Evolutionary conservation across 768 basidiomycete genomes (phyloP).

Genomic region (Mycena rebaudengoi): DNA sequence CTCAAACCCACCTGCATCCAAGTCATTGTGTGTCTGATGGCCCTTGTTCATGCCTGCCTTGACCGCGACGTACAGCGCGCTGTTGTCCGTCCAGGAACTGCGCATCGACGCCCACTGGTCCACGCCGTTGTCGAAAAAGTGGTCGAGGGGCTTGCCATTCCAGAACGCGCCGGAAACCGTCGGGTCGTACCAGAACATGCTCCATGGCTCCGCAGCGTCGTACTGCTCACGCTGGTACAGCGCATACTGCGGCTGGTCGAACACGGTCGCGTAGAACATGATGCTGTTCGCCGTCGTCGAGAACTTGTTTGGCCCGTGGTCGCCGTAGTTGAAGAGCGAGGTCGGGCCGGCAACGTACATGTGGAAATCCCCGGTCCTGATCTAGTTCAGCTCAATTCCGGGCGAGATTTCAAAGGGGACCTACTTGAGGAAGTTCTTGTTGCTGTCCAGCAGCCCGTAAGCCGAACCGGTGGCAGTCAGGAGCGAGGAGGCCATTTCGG

Average conservation of each 20-base stretch:
- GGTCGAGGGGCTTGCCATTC: conserved; percentile 85
- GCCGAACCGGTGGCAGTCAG: conserved; percentile 86
- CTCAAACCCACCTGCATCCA: too few relatives aligned
- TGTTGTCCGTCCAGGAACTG: conserved; percentile 90
- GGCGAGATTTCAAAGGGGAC: too few relatives aligned
- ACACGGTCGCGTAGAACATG: conserved; percentile 78
- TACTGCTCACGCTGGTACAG: conserved; percentile 92
- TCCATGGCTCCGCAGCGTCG: conserved; percentile 86
- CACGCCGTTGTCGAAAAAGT: conserved; percentile 73
- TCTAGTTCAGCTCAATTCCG: too few relatives aligned
- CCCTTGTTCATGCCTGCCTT: conserved; percentile 83
- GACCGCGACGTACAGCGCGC: conserved; percentile 86
- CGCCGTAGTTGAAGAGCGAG: conserved; percentile 84
- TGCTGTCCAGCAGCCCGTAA: conserved; percentile 74
- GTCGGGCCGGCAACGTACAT: conserved; percentile 88
- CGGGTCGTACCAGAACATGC: conserved; percentile 95
- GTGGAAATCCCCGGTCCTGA: conserved; percentile 89
- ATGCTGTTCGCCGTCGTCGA: conserved; percentile 92
- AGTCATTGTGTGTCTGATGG: conserved; percentile 94
- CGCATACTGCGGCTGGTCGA: conserved; percentile 75
- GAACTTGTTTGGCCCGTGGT: conserved; percentile 94
- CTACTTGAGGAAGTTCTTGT: conserved; percentile 72
- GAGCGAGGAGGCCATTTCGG: conserved; percentile 88
- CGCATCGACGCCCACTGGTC: conserved; percentile 94
- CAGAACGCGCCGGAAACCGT: conserved; percentile 89